These are phyloP conservation scores for Aspergillus puulaauensis DNA, from an alignment of 2,329 filamentous ascomycete species.

Conservation along the genomic window DNA sequence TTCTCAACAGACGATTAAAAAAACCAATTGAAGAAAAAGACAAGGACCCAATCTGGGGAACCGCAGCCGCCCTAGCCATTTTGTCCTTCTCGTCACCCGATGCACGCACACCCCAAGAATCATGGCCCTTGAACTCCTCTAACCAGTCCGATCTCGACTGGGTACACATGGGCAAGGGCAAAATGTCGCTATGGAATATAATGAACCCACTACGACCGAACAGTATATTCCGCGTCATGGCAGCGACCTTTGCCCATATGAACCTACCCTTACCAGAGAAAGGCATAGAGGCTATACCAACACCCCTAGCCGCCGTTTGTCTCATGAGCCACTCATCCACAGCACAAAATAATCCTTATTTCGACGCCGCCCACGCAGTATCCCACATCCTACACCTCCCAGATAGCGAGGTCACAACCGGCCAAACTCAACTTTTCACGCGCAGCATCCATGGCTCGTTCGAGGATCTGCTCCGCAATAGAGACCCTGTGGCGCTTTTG, in stretches of 20 bases:
- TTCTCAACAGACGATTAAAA: conserved; percentile 41
- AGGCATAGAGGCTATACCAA: conserved; percentile 24
- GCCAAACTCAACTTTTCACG: conserved; percentile 34
- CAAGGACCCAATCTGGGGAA: conserved; percentile 50
- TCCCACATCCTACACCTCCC: conserved; percentile 30
- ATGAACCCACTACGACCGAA: conserved; percentile 50
- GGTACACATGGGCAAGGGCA: conserved; percentile 58
- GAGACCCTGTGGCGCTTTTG: conserved; percentile 41
- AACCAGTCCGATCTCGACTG: conserved; percentile 54
- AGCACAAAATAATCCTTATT: conserved; percentile 38
- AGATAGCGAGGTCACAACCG: conserved; percentile 25
- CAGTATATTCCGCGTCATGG: conserved; percentile 46
- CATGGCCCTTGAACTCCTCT: conserved; percentile 56
- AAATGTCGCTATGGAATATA: conserved; percentile 54
- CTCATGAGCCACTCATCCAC: conserved; percentile 32
- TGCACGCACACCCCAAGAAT: conserved; percentile 41
- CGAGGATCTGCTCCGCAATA: conserved; percentile 29
- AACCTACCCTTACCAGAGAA: conserved; percentile 29
- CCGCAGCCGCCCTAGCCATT: conserved; percentile 45
- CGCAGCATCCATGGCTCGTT: conserved; percentile 36
- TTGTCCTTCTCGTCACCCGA: conserved; percentile 44
- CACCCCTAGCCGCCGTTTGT: conserved; percentile 23
- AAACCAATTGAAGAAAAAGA: conserved; percentile 35
- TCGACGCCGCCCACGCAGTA: conserved; percentile 39
- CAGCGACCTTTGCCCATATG: conserved; percentile 37